A percentile compares a stretch with the other conserved stretches of the same genome.
Evolutionary conservation across 371 early-diverging fungal species (phyloP).

Genomic region (Rhizomucor pusillus): DNA sequence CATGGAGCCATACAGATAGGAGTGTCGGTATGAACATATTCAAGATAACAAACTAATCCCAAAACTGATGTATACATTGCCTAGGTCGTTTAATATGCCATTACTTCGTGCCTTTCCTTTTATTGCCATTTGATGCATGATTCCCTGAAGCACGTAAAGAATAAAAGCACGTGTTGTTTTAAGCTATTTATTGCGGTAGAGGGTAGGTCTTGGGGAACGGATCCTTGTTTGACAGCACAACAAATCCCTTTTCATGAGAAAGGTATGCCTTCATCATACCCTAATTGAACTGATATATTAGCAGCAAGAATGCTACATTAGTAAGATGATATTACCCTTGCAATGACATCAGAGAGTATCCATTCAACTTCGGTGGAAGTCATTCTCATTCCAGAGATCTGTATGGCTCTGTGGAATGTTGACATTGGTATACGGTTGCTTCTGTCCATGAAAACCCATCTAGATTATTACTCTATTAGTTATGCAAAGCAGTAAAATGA

Average conservation of each 20-base stretch:
- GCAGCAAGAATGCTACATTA: neutral
- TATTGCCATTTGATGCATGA: too few relatives aligned
- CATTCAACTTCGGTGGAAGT: conserved; percentile 53
- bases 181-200: too few relatives aligned
- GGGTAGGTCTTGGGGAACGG: conserved; percentile 71
- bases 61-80: too few relatives aligned
- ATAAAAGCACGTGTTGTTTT: too few relatives aligned
- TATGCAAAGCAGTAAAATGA: neutral
- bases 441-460: conserved; percentile 49
- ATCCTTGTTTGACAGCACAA: conserved; percentile 73
- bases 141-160: too few relatives aligned
- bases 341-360: conserved; percentile 74
- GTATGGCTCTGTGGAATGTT: conserved; percentile 56
- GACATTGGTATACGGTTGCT: conserved; percentile 52
- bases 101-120: too few relatives aligned
- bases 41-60: too few relatives aligned
- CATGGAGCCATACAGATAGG: too few relatives aligned
- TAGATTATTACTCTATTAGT: conserved; percentile 16
- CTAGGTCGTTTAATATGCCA: too few relatives aligned
- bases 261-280: conserved; percentile 88
- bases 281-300: conserved; percentile 25
- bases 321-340: conserved; percentile 49
- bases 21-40: too few relatives aligned
- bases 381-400: conserved; percentile 35
- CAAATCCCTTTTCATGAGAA: conserved; percentile 74